phyloP scores from a whole-genome alignment of 2,329 filamentous ascomycete genomes.

The Scytalidium lignicola region DNA sequence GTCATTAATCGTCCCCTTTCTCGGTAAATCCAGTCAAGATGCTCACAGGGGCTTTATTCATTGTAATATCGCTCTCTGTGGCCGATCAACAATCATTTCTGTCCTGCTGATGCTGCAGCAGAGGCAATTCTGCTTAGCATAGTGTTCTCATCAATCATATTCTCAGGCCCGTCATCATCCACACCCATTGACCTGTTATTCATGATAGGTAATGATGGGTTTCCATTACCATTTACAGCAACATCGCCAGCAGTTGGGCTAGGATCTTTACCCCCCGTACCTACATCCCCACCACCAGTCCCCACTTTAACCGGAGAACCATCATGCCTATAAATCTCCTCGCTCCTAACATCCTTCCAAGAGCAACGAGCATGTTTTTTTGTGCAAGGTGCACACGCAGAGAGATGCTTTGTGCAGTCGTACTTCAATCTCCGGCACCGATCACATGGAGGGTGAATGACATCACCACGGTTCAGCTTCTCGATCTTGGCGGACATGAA shows the following conservation, averaged over 20 bases:
- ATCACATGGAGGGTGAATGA: constrained; percentile 78
- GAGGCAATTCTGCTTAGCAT: constrained; percentile 20
- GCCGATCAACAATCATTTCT: neutral
- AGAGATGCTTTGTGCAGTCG: constrained; percentile 80
- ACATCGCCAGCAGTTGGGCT: constrained; percentile 1
- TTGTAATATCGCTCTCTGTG: too few relatives aligned
- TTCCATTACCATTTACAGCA: constrained; percentile 1
- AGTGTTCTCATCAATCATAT: constrained; percentile 8
- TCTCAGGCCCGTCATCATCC: constrained; percentile 9
- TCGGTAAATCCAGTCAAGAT: too few relatives aligned
- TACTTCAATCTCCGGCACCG: constrained; percentile 74
- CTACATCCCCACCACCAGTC: neutral
- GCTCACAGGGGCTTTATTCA: too few relatives aligned
- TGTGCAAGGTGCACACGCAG: constrained; percentile 80
- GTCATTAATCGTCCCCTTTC: too few relatives aligned
- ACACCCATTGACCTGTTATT: neutral
- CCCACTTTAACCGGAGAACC: neutral
- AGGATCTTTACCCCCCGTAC: neutral
- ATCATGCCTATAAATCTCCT: constrained; percentile 43
- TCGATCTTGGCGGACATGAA: constrained; percentile 74
- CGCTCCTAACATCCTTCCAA: constrained; percentile 75
- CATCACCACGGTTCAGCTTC: constrained; percentile 65
- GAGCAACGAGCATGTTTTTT: constrained; percentile 87
- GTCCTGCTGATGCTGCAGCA: constrained; percentile 12
- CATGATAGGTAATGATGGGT: neutral